A percentile compares a stretch with the other conserved stretches of the same genome.
Evolutionary conservation across 495 filamentous ascomycete genomes (phyloP).

Genomic region (Tricharina praecox): DNA sequence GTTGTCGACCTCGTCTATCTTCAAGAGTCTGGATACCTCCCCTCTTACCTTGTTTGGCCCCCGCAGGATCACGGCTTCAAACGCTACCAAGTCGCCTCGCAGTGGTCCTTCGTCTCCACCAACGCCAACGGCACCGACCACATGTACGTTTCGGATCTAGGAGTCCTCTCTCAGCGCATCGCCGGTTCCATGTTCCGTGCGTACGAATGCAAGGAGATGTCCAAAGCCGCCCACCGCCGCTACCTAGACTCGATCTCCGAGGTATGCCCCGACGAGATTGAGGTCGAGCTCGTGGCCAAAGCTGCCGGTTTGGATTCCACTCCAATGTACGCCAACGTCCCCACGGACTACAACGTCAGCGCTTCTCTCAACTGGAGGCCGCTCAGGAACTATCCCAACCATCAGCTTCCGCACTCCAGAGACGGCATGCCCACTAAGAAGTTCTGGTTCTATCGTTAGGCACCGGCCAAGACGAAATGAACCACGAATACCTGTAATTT

Average conservation of each 20-base stretch:
- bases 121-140: not conserved
- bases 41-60: not conserved
- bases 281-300: not conserved
- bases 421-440: conserved; percentile 1
- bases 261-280: not conserved
- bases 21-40: not conserved
- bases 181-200: conserved; percentile 1
- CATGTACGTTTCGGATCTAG: conserved; percentile 5
- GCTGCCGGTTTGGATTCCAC: not conserved
- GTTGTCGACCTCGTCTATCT: conserved; percentile 3
- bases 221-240: not conserved
- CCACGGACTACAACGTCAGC: not conserved
- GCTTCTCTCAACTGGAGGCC: not conserved
- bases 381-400: not conserved
- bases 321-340: not conserved
- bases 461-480: too few species aligned
- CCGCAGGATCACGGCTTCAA: not conserved
- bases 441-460: too few species aligned
- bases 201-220: not conserved
- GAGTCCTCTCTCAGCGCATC: conserved; percentile 5
- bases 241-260: not conserved
- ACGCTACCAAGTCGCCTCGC: not conserved
- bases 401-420: conserved; percentile 4
- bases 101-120: conserved; percentile 1
- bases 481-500: too few species aligned